Base-by-base conservation (phyloP, 192 early-diverging fungal species). In the Backusella westeae region DNA sequence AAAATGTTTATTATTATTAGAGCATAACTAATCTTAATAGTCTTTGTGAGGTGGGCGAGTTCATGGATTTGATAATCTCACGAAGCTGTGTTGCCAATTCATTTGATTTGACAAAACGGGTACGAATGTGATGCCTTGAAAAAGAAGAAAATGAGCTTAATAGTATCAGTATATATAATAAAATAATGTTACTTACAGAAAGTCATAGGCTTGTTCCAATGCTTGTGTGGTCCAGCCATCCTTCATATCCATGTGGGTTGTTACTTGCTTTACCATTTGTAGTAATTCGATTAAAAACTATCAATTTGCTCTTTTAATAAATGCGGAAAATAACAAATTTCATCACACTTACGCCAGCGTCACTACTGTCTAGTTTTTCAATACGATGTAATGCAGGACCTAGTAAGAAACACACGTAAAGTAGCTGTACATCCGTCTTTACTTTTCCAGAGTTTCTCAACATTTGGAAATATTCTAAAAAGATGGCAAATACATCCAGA, bases 341-440 rank as follows among this genome's bases (percentile, higher is more conserved):
- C n/a, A n/a, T 29, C 19, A 35, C 0, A 73, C 77, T 74, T 78
- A 81, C 80, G 4, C 78, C 85, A 34, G 85, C 76, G 12, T 86
- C 85, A 17, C 77, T 84, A 19, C 77, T 80, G 21, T 86, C 81
- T 15, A 88, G 65, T 42, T 88, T 86, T 70, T 91, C 93, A 41
- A 93, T 85, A 32, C 93, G 84, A 82, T 94, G 89, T 44, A 93
- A 79, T 19, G 90, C 80, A 2, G 93, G 93, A 5, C 93, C 93
- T 21, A 93, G 71, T 36, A 93, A 78, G 7, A 89, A 88, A 71
- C 91, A 92, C 46, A 93, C 77, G 68, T 93, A 94, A 32, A 93
- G 83, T 12, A 93, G 72, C 69, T 94, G 93, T 2, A 88, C 85
- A 77, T 94, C 93, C 1, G 92, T 90, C 59, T 82, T 81, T 46